These are phyloP conservation scores for Trichoderma sp. DNA, from an alignment of 2,329 filamentous ascomycete genomes.

Conservation along the genomic window DNA sequence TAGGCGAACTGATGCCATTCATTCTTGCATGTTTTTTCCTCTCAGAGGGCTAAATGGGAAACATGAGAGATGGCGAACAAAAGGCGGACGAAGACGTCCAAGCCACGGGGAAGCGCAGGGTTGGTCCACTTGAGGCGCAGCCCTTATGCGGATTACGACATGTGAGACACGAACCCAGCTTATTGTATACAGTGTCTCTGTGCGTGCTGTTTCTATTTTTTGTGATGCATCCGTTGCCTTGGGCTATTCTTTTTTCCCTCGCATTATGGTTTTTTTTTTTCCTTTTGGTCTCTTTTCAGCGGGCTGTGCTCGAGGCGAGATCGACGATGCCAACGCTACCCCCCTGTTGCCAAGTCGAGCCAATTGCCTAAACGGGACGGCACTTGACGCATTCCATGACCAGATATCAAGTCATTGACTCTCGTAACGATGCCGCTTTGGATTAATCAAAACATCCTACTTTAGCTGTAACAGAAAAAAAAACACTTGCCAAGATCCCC, in stretches of 20 bases:
- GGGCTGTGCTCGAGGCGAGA: constrained; percentile 4
- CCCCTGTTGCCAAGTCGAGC: constrained; percentile 10
- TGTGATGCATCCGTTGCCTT: neutral
- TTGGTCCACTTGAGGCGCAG: constrained; percentile 25
- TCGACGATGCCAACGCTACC: neutral
- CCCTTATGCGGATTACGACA: constrained; percentile 25
- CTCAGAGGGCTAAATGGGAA: neutral
- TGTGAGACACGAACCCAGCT: constrained; percentile 20
- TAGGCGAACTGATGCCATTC: neutral
- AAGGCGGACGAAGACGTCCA: neutral
- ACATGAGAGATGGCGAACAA: neutral
- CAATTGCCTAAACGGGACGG: constrained; percentile 20
- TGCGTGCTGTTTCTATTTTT: neutral
- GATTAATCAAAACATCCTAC: neutral
- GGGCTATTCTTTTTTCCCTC: neutral
- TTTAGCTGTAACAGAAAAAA: neutral
- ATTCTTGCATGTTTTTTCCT: neutral
- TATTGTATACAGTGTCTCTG: constrained; percentile 26
- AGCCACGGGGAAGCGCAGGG: constrained; percentile 23
- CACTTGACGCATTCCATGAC: constrained; percentile 16
- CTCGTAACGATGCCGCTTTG: neutral
- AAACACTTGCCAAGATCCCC: neutral
- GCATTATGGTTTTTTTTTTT: neutral
- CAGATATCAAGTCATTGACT: neutral
- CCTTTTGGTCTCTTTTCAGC: neutral